phyloP scores from a whole-genome alignment of 176 grass and related monocot genomes.

The Lolium multiflorum region DNA sequence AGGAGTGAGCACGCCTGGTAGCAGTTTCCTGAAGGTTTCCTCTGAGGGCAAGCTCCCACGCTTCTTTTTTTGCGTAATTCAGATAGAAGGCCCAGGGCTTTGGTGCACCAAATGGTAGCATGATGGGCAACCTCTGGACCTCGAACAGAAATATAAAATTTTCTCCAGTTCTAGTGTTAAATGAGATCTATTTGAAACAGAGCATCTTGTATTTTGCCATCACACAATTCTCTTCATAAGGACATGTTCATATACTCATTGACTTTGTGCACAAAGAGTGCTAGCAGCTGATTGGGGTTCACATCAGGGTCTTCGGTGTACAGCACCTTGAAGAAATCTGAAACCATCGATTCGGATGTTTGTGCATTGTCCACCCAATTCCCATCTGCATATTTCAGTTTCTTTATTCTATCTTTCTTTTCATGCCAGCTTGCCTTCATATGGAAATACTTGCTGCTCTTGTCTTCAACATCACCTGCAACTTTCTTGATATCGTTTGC shows the following conservation, averaged over 20 bases:
- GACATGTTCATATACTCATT: neutral
- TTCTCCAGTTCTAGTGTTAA: too few species aligned
- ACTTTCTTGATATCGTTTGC: neutral
- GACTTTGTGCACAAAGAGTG: neutral
- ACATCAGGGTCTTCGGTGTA: slow-evolving; percentile 9
- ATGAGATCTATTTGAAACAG: neutral
- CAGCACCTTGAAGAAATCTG: neutral
- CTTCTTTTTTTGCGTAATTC: too few species aligned
- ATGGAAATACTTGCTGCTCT: neutral
- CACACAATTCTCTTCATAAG: neutral
- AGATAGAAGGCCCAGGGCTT: too few species aligned
- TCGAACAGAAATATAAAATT: too few species aligned
- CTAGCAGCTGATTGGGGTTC: neutral
- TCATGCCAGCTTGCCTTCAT: neutral
- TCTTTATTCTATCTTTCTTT: neutral
- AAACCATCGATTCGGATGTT: neutral
- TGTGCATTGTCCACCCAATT: neutral
- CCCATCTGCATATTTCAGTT: neutral
- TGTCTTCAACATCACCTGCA: neutral
- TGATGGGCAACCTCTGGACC: too few species aligned
- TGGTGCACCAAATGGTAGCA: too few species aligned
- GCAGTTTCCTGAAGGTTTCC: too few species aligned
- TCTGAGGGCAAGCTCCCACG: too few species aligned
- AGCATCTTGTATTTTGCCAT: neutral
- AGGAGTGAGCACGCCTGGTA: too few species aligned